These are phyloP conservation scores for Leptodermis oblonga DNA, from an alignment of 257 asterid genomes.

Conservation along the genomic window DNA sequence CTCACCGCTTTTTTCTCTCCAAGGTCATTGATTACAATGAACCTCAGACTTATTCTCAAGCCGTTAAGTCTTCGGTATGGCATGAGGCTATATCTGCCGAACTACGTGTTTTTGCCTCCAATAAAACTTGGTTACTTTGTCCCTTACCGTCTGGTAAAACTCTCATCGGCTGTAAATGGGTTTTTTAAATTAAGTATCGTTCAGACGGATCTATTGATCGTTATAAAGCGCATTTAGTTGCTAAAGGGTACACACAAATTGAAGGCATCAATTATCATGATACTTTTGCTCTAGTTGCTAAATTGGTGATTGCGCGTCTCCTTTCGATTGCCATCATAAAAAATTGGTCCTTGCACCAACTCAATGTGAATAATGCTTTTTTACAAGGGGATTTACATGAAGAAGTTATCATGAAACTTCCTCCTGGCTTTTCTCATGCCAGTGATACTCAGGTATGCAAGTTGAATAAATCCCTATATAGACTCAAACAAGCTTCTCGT, in stretches of 20 bases:
- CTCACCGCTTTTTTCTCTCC: neutral
- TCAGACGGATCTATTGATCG: neutral
- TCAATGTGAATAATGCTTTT: neutral
- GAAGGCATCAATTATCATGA: neutral
- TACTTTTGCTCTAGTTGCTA: neutral
- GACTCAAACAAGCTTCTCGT: conserved; percentile 6
- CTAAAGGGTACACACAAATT: neutral
- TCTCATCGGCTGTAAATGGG: too few species aligned
- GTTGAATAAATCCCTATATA: neutral
- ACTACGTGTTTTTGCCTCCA: neutral
- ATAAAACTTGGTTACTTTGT: neutral
- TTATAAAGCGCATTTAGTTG: neutral
- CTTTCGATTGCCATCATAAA: neutral
- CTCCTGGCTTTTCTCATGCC: neutral
- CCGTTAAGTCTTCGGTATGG: neutral
- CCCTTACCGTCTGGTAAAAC: neutral
- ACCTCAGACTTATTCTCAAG: neutral
- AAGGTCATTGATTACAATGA: neutral
- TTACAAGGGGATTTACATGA: conserved; percentile 1
- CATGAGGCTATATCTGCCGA: neutral
- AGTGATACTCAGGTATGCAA: neutral
- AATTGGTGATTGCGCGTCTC: neutral
- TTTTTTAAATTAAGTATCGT: neutral
- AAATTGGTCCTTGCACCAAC: neutral
- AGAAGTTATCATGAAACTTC: neutral